phyloP scores from a whole-genome alignment of 345 rosid genomes.

The Eucalyptus camaldulensis region DNA sequence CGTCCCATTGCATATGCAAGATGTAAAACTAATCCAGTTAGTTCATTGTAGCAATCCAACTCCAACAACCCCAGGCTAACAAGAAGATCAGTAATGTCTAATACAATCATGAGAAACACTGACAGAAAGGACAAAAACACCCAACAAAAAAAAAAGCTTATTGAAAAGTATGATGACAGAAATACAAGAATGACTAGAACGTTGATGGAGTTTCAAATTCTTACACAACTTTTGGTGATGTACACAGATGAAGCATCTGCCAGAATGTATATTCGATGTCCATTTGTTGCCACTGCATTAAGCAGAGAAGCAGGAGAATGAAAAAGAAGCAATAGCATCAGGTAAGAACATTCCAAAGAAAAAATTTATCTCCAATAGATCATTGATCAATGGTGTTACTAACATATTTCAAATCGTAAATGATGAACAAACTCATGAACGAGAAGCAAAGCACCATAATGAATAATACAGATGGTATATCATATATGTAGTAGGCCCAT shows the following conservation, averaged over 20 bases:
- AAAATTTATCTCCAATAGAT: neutral
- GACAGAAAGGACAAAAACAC: neutral
- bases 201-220: neutral
- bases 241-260: conserved; percentile 99
- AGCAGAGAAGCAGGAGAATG: neutral
- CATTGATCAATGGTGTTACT: neutral
- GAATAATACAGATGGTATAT: neutral
- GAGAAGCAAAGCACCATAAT: neutral
- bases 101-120: neutral
- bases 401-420: neutral
- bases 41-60: neutral
- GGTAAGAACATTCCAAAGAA: neutral
- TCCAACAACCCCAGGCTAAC: neutral
- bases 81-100: neutral
- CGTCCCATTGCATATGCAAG: conserved; percentile 32
- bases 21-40: conserved; percentile 12
- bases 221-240: conserved; percentile 98
- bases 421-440: neutral
- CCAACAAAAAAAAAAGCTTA: neutral
- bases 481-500: neutral
- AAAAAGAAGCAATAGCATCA: neutral
- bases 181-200: neutral
- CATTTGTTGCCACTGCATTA: conserved; percentile 98
- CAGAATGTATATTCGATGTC: conserved; percentile 98
- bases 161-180: neutral